A percentile compares a stretch with the other conserved stretches of the same genome.
These are phyloP conservation scores for Plectosphaerella cucumerina DNA, from an alignment of 2,329 filamentous ascomycete species.

Conservation along the genomic window DNA sequence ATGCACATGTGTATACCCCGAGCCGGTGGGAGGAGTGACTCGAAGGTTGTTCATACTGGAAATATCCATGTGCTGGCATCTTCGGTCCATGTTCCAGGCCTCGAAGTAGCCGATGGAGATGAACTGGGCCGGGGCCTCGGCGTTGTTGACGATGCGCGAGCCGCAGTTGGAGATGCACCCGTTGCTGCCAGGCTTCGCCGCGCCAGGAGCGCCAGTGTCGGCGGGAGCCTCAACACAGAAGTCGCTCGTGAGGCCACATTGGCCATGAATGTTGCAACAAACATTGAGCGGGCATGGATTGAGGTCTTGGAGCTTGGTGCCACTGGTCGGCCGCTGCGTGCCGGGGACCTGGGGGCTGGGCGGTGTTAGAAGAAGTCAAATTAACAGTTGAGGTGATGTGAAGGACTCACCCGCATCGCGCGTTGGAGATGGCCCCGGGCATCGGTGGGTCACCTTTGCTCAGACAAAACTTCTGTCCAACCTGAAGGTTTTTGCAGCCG, in stretches of 20 bases:
- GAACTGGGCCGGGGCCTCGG: not conserved
- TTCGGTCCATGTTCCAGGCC: constrained; percentile 23
- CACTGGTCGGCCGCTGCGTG: too few species aligned
- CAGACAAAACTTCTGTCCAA: constrained; percentile 25
- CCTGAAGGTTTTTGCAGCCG: constrained; percentile 23
- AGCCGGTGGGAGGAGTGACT: too few species aligned
- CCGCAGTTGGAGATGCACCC: constrained; percentile 28
- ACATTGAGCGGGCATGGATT: constrained; percentile 24
- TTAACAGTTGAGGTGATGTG: too few species aligned
- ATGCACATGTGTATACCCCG: too few species aligned
- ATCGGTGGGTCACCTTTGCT: constrained; percentile 27
- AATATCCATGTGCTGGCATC: constrained; percentile 27
- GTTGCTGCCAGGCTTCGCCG: constrained; percentile 13
- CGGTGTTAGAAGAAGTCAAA: too few species aligned
- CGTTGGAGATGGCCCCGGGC: constrained; percentile 22
- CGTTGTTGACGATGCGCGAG: constrained; percentile 20
- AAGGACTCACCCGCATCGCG: constrained; percentile 25
- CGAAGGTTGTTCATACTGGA: too few species aligned
- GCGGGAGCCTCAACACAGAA: constrained; percentile 28
- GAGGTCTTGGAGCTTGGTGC: constrained; percentile 14
- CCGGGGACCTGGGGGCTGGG: too few species aligned
- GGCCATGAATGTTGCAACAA: constrained; percentile 33
- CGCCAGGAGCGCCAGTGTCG: constrained; percentile 15
- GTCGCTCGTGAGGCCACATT: constrained; percentile 38
- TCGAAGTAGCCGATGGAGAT: constrained; percentile 28